Base-by-base conservation (phyloP, 2,329 filamentous ascomycete genomes). In the Cytospora leucostoma region DNA sequence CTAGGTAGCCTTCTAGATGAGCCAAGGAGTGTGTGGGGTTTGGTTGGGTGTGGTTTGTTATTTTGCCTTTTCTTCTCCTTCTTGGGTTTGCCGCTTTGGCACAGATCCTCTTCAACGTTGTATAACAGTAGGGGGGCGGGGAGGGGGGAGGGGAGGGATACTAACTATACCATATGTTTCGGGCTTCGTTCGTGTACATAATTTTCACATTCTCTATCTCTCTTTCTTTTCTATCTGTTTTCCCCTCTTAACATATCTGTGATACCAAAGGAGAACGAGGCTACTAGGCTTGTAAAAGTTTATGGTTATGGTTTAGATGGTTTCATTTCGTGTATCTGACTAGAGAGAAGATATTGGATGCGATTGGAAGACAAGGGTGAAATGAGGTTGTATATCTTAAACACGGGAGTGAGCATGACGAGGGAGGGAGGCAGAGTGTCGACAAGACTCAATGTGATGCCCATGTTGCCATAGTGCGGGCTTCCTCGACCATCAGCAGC, bases 241-340 rank as follows among this genome's bases (percentile, higher is more conserved):
- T 52, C 11, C 44, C 27, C 33, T 44, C 27, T 54, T 47, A 51
- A 51, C 40, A 62, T 63, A 58, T 63, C 52, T 53, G 56, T 57
- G 63, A 65, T 65, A 53, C 63, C 63, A 52, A 52, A 51, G 27
- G 58, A 35, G 11, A 17, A 52, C 34, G 33, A 50, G n/a, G 60
- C 63, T 63, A 57, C 44, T 51, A 57, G 59, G 56, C 63, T 54
- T 33, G 54, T 44, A 21, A 52, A 21, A 38, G 10, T n/a, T 58
- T 47, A 57, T 54, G 54, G 62, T 44, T 56, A 63, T 50, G 60
- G 51, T 50, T 27, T 58, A 59, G 40, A 33, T 15, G 58, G 58
- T 32, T 38, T 55, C 17, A 13, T 32, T 55, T 34, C 37, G 50
- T 35, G 51, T 37, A 52, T 34, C 21, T 49, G 37, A 38, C 35